Evolutionary conservation across 768 basidiomycete species (phyloP).

Genomic region (Dentipellis fragilis): DNA sequence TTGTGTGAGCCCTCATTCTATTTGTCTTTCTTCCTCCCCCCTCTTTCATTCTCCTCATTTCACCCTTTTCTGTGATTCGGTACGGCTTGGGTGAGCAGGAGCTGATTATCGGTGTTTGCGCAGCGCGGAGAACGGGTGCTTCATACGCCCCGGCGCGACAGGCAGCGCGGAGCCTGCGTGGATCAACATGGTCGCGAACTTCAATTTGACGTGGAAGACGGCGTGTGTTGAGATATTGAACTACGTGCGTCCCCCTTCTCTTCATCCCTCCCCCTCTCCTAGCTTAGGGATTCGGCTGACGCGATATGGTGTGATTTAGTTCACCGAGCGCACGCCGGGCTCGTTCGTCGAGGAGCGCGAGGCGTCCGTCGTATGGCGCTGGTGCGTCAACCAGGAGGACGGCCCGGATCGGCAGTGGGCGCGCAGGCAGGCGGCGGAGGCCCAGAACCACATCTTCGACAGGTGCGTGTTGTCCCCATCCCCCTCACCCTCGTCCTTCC

Average conservation of each 20-base stretch:
- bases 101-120: background rate
- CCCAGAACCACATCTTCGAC: slow-evolving; percentile 88
- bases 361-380: slow-evolving; percentile 78
- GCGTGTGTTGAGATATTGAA: slow-evolving; percentile 75
- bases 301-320: slow-evolving; percentile 33
- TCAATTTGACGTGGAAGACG: slow-evolving; percentile 74
- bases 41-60: too few relatives aligned
- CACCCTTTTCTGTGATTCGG: too few relatives aligned
- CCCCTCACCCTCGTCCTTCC: background rate
- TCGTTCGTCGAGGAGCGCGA: slow-evolving; percentile 79
- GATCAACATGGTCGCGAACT: slow-evolving; percentile 73
- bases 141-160: slow-evolving; percentile 46
- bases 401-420: slow-evolving; percentile 65
- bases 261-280: background rate
- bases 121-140: slow-evolving; percentile 85
- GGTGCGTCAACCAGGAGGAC: slow-evolving; percentile 50
- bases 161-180: slow-evolving; percentile 34
- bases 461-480: slow-evolving; percentile 29
- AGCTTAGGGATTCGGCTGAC: background rate
- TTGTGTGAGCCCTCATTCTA: slow-evolving; percentile 43
- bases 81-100: too few relatives aligned
- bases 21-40: too few relatives aligned
- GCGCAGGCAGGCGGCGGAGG: slow-evolving; percentile 77
- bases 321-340: slow-evolving; percentile 81
- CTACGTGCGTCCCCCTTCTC: slow-evolving; percentile 45